These are phyloP conservation scores for Fusarium sp. DNA, from an alignment of 2,329 filamentous ascomycete species.

Conservation along the genomic window DNA sequence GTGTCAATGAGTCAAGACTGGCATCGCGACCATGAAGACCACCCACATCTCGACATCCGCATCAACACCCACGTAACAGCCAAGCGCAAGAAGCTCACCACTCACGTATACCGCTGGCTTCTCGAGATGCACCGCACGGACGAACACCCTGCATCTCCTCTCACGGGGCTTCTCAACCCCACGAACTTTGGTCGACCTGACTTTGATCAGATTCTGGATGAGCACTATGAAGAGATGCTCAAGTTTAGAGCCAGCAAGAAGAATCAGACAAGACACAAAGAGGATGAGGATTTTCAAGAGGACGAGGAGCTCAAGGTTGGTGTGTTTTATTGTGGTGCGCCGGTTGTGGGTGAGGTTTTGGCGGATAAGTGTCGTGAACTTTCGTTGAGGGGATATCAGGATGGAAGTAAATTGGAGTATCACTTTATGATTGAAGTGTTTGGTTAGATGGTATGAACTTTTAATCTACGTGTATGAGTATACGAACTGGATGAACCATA, in stretches of 20 bases:
- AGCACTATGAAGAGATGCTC: slow-evolving; percentile 67
- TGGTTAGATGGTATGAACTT: slow-evolving; percentile 48
- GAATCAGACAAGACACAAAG: not conserved
- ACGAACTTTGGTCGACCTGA: slow-evolving; percentile 68
- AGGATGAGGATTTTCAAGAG: slow-evolving; percentile 29
- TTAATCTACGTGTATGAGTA: not conserved
- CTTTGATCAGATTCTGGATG: slow-evolving; percentile 64
- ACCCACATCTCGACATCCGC: slow-evolving; percentile 63
- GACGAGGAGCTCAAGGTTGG: slow-evolving; percentile 61
- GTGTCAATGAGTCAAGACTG: slow-evolving; percentile 56
- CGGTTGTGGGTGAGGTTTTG: slow-evolving; percentile 67
- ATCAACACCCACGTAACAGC: slow-evolving; percentile 69
- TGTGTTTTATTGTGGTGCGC: slow-evolving; percentile 68
- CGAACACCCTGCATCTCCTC: slow-evolving; percentile 62
- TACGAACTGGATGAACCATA: not conserved
- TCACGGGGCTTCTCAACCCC: slow-evolving; percentile 66
- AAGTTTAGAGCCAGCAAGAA: slow-evolving; percentile 49
- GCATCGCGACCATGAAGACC: slow-evolving; percentile 53
- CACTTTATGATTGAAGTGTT: slow-evolving; percentile 71
- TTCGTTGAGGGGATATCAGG: slow-evolving; percentile 63
- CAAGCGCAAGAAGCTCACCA: slow-evolving; percentile 64
- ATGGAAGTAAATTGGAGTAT: slow-evolving; percentile 66
- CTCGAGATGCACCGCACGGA: slow-evolving; percentile 68
- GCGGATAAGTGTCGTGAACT: slow-evolving; percentile 66
- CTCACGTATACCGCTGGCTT: slow-evolving; percentile 68